These are phyloP conservation scores for Lomentospora prolificans DNA, from an alignment of 2,329 filamentous ascomycete species.

Conservation along the genomic window DNA sequence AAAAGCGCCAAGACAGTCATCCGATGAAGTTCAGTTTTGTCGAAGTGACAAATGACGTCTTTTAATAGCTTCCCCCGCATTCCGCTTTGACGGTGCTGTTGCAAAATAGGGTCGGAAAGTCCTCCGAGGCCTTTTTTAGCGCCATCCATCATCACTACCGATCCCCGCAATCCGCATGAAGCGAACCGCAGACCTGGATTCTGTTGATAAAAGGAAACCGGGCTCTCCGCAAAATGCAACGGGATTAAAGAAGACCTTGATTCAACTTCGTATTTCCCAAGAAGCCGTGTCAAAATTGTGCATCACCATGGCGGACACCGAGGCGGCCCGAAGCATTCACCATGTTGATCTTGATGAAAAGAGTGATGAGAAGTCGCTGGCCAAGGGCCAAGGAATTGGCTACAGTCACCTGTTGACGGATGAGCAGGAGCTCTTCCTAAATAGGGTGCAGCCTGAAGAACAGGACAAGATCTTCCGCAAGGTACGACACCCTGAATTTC, in stretches of 20 bases:
- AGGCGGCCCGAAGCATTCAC: not conserved
- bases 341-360: not conserved
- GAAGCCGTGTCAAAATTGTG: no score
- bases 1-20: not conserved
- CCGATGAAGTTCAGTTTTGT: not conserved
- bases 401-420: not conserved
- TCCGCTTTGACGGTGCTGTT: not conserved
- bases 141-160: not conserved
- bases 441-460: not conserved
- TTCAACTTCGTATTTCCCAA: not conserved
- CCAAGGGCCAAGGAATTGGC: not conserved
- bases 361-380: not conserved
- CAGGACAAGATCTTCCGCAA: constrained; percentile 6
- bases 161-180: not conserved
- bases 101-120: not conserved
- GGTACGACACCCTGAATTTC: not conserved
- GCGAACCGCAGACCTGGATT: not conserved
- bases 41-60: not conserved
- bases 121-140: not conserved
- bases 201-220: not conserved
- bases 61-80: not conserved
- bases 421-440: not conserved
- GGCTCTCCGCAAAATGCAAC: not conserved
- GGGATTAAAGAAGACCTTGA: not conserved
- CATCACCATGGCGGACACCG: not conserved